These are phyloP conservation scores for Leptomonas pyrrhocoris DNA, from an alignment of 208 protist genomes.

Conservation along the genomic window DNA sequence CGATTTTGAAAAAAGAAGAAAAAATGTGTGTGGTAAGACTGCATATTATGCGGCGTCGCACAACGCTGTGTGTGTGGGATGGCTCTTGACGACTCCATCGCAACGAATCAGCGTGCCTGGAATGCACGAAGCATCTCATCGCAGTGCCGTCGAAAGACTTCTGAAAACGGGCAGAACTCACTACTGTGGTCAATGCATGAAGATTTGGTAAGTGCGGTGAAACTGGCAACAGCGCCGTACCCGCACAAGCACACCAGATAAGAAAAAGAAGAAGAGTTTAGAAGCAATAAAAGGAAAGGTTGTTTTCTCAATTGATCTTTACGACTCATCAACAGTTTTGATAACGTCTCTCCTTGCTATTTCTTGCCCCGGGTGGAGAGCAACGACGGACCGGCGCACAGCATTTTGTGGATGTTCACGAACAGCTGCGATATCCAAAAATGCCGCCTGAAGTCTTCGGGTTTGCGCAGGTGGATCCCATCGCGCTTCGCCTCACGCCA, in stretches of 20 bases:
- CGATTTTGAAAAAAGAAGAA: too few species aligned
- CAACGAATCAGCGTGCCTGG: too few species aligned
- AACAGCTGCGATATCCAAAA: constrained; percentile 11
- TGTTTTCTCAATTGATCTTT: background rate
- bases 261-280: background rate
- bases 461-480: constrained; percentile 16
- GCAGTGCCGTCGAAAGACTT: too few species aligned
- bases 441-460: background rate
- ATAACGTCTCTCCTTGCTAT: background rate
- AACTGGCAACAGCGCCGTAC: too few species aligned
- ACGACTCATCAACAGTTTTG: background rate
- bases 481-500: constrained; percentile 34
- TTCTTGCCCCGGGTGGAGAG: background rate
- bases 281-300: background rate
- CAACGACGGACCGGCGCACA: constrained; percentile 15
- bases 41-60: too few species aligned
- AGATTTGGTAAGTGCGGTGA: too few species aligned
- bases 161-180: too few species aligned
- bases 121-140: too few species aligned
- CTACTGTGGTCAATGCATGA: too few species aligned
- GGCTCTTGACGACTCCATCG: too few species aligned
- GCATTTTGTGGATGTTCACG: constrained; percentile 14
- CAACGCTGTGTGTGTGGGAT: too few species aligned
- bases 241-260: background rate
- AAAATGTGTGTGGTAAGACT: too few species aligned